These are phyloP conservation scores for Protomyces gravidus DNA, from an alignment of 1,139 yeast species.

Conservation along the genomic window DNA sequence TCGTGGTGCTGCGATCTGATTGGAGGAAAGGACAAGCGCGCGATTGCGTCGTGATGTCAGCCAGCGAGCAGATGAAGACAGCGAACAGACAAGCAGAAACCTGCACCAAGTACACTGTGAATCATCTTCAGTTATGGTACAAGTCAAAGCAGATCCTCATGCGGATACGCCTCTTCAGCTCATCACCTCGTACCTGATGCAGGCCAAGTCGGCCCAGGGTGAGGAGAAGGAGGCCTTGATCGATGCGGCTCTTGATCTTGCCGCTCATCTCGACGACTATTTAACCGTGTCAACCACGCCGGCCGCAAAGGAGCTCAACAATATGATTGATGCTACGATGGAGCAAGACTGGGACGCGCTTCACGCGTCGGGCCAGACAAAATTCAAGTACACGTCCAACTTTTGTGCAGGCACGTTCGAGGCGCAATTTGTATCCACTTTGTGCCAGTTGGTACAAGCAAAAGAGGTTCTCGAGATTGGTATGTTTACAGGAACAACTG, in stretches of 20 bases:
- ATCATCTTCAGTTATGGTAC: not conserved
- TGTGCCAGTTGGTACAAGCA: slow-evolving; percentile 22
- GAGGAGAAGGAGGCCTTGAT: slow-evolving; percentile 25
- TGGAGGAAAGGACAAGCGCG: too few species aligned
- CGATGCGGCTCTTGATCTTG: slow-evolving; percentile 18
- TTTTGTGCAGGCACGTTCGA: slow-evolving; percentile 29
- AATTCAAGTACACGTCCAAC: slow-evolving; percentile 24
- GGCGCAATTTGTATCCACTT: slow-evolving; percentile 25
- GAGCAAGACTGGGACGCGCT: slow-evolving; percentile 24
- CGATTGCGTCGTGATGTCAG: too few species aligned
- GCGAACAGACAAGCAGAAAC: too few species aligned
- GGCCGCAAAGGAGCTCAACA: slow-evolving; percentile 5
- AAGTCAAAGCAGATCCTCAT: slow-evolving; percentile 17
- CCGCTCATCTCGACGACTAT: slow-evolving; percentile 20
- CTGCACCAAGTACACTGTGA: too few species aligned
- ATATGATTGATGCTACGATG: slow-evolving; percentile 26
- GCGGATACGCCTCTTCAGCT: slow-evolving; percentile 26
- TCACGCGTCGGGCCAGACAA: slow-evolving; percentile 19
- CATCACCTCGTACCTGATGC: slow-evolving; percentile 12
- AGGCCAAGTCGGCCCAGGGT: slow-evolving; percentile 19
- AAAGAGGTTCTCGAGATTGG: slow-evolving; percentile 25
- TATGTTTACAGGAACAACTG: slow-evolving; percentile 28
- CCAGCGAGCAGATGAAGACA: too few species aligned
- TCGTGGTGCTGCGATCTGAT: too few species aligned
- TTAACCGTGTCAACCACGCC: slow-evolving; percentile 22